Evolutionary conservation across 768 basidiomycete genomes (phyloP), one percentile per base, ranked within the genome.

Genomic region (Boletus rex-veris): DNA sequence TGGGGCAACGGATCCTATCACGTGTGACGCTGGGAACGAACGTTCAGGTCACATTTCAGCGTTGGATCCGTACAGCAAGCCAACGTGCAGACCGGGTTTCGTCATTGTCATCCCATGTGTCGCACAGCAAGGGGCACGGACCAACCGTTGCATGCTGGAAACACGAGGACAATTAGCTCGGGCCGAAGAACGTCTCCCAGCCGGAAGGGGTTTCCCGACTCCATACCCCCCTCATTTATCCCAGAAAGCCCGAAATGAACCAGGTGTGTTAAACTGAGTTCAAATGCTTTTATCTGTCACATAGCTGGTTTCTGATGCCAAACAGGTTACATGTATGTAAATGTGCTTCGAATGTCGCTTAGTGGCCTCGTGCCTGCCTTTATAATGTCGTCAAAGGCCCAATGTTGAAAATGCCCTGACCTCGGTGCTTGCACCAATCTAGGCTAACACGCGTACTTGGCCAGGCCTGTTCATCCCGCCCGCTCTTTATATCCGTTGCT

Each of bases 301-400:
- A 35, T 37, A 48, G 19, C 48, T 48, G 59, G 54, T 60, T 54
- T 51, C 50, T 57, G 59, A 63, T 60, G 42, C 26, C n/a, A n/a
- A 36, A 44, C 45, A 26, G 10, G 33, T 35, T 35, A 45, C 35
- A n/a, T 45, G 56, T 62, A 61, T 59, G 60, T 62, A 58, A 64
- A 47, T 43, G 45, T 1, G 39, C 51, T 61, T 61, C 58, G 53
- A 66, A 64, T 68, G 59, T 70, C 70, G 64, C 62, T 66, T 70
- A 66, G 51, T 52, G 49, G 69, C 69, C 69, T 70, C 69, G 70
- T 70, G 69, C 24, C 54, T 66, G 58, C 69, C 68, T 57, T 57
- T 70, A 72, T 70, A 70, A 70, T 59, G 57, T 60, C 52, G 63
- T 18, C 56, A 66, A 50, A 50, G 66, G 24, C 14, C 58, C 40